These are phyloP conservation scores for Symbiodinium natans DNA, from an alignment of 73 alveolate genomes.

Conservation along the genomic window DNA sequence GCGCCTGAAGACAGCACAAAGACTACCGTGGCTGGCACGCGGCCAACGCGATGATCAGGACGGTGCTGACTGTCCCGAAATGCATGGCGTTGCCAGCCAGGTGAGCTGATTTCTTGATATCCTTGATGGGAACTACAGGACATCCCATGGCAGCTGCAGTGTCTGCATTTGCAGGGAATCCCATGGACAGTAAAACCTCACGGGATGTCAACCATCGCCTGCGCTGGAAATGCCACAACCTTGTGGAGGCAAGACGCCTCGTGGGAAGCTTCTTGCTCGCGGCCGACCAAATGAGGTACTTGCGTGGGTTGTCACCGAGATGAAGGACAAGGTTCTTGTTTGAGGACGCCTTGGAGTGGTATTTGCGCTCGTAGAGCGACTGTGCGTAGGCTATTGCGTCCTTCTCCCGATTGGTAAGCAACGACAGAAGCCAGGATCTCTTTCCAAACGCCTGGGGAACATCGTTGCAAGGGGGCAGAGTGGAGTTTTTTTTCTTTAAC, in stretches of 20 bases:
- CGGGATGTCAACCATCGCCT: background rate
- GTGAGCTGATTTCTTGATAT: background rate
- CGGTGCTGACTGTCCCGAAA: background rate
- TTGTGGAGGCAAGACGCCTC: background rate
- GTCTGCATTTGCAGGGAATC: background rate
- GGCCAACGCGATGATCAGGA: background rate
- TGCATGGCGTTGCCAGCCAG: conserved; percentile 23
- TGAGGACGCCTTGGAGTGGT: background rate
- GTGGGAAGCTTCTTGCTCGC: background rate
- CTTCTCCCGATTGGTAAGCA: background rate
- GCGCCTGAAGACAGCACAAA: no score
- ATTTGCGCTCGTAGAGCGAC: background rate
- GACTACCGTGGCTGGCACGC: background rate
- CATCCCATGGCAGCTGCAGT: background rate
- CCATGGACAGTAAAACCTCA: background rate
- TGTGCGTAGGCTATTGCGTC: background rate
- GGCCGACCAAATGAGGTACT: background rate
- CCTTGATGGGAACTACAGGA: background rate
- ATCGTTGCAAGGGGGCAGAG: no score
- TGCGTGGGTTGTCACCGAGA: background rate
- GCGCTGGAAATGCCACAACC: background rate
- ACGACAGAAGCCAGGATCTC: no score
- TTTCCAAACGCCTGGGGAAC: no score
- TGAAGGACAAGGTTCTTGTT: background rate
- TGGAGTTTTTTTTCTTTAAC: no score